Evolutionary conservation across 139 green algal species (phyloP).

Genomic region (Coelastrella sp.): DNA sequence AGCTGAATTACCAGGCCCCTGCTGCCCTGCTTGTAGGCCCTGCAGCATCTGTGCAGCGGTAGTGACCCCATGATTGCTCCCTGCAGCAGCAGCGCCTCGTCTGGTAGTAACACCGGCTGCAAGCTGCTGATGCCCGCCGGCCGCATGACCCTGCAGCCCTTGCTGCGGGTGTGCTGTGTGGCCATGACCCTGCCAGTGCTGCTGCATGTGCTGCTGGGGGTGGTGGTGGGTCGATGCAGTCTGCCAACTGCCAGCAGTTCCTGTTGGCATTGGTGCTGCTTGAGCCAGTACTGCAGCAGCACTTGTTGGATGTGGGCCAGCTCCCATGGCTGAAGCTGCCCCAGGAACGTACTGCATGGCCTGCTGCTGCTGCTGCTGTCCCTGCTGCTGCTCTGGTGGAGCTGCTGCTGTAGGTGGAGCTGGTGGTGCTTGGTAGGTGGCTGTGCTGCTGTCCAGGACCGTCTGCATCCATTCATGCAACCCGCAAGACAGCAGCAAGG

Average conservation of each 20-base stretch:
- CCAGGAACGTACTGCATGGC: too few relatives aligned
- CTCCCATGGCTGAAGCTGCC: too few relatives aligned
- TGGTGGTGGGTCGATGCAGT: background rate
- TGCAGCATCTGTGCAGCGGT: background rate
- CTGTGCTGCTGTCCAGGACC: background rate
- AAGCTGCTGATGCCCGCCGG: background rate
- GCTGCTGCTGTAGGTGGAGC: background rate
- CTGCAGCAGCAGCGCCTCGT: background rate
- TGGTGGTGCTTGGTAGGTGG: background rate
- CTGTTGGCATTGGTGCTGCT: background rate
- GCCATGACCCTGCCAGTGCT: background rate
- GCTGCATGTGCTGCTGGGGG: background rate
- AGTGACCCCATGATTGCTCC: background rate
- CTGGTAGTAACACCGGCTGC: background rate
- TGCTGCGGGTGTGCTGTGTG: background rate
- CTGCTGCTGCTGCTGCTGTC: background rate
- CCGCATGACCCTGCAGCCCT: background rate
- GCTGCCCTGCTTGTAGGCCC: background rate
- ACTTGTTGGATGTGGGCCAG: too few relatives aligned
- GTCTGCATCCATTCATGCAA: conserved; percentile 23
- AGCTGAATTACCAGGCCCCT: background rate
- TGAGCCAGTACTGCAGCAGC: background rate
- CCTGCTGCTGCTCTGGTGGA: background rate
- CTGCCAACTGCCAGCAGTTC: background rate
- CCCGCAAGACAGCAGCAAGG: conserved; percentile 31